Conservation (phyloP, 768 basidiomycete genomes). For the Multifurca ochricompacta region DNA sequence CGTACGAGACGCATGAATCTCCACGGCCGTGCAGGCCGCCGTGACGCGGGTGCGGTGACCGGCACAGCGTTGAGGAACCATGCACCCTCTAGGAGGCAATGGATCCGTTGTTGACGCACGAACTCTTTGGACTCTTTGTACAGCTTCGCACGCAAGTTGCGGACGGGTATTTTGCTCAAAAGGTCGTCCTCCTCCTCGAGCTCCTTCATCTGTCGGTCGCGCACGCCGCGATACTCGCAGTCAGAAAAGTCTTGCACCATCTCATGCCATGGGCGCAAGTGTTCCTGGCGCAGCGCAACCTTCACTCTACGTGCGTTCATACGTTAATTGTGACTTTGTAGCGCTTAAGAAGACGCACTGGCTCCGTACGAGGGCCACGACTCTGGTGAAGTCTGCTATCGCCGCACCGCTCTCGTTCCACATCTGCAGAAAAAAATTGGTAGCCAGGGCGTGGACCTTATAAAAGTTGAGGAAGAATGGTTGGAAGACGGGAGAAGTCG, state of each 20-base stretch:
- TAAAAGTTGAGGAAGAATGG: slow-evolving; percentile 85
- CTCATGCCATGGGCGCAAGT: slow-evolving; percentile 70
- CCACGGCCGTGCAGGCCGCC: slow-evolving; percentile 64
- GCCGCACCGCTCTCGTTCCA: slow-evolving; percentile 85
- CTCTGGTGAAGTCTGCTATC: slow-evolving; percentile 65
- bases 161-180: slow-evolving; percentile 74
- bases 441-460: slow-evolving; percentile 72
- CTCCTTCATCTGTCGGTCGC: slow-evolving; percentile 86
- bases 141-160: slow-evolving; percentile 76
- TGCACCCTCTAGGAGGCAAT: slow-evolving; percentile 80
- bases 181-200: slow-evolving; percentile 84
- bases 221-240: slow-evolving; percentile 76
- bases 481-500: slow-evolving; percentile 73
- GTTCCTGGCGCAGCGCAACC: slow-evolving; percentile 67
- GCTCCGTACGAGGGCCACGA: slow-evolving; percentile 70
- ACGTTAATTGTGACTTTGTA: not conserved
- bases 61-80: slow-evolving; percentile 86
- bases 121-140: slow-evolving; percentile 90
- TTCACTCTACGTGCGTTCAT: slow-evolving; percentile 46
- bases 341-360: slow-evolving; percentile 48
- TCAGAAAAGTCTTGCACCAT: slow-evolving; percentile 77
- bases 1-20: slow-evolving; percentile 78
- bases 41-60: slow-evolving; percentile 32
- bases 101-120: slow-evolving; percentile 80
- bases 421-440: slow-evolving; percentile 85